Base-by-base conservation (phyloP, 768 basidiomycete genomes). In the Xanthoconium purpureum region DNA sequence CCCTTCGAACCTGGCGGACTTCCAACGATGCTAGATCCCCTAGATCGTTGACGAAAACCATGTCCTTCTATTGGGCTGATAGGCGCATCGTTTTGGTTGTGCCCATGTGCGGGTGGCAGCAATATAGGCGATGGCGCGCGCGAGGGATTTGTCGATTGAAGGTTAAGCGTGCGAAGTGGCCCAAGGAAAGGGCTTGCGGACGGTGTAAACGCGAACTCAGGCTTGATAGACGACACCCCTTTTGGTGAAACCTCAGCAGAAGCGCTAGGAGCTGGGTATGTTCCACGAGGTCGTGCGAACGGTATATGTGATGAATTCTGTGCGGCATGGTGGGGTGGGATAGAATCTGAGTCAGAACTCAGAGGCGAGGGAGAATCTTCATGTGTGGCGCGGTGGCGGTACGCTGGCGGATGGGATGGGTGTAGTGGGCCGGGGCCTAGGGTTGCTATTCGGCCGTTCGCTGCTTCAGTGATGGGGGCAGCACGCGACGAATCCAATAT, bases 101-200 rank as follows among this genome's bases (percentile, higher is more conserved):
- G 50, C 5, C 39, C 57, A 33, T 72, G 66, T 17, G 82, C 66
- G 3, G 82, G 81, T n/a, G 86, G 86, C 2, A 89, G 74, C 12
- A 81, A 73, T 54, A 88, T 81, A 8, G 89, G 87, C 4, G 85
- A 87, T 1, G 89, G 86, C 0, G 86, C 88, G 45, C 88, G 81
- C 12, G 85, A 87, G 0, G 84, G 82, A 50, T 81, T 80, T 3
- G 85, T 74, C 2, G 85, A 87, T 64, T 89, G 87, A 43, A 91
- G 81, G 63, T 89, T 85, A 55, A 92, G 79, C 7, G 85, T 86
- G 52, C 87, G 80, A 61, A 92, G 72, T 3, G 88, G 88, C 0
- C 86, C 89, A 20, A 92, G 80, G 78, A 92, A 91, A 1, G 89
- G 89, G 56, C 86, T 88, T 2, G 88, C 85, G 18, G 84, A 86